Evolutionary conservation across 176 grass and related monocot genomes (phyloP).

Genomic region (Lolium perenne): DNA sequence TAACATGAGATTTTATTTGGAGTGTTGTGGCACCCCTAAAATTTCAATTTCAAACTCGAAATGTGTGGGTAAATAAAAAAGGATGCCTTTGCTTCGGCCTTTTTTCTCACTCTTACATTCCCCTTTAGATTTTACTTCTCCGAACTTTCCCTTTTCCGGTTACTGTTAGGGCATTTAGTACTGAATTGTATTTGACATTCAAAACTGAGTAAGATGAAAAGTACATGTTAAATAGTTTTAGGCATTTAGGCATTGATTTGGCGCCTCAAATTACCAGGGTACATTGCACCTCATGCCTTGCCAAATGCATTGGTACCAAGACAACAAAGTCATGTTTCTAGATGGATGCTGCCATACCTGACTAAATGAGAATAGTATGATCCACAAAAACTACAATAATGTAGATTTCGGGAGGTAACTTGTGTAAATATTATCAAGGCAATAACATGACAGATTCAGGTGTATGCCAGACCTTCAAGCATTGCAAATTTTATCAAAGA

Average conservation of each 20-base stretch:
- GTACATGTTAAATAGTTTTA: neutral
- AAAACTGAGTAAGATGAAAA: neutral
- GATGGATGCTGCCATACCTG: neutral
- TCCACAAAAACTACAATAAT: neutral
- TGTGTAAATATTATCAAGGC: neutral
- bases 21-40: neutral
- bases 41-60: neutral
- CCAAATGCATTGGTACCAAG: neutral
- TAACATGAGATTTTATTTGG: neutral
- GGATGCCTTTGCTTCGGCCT: neutral
- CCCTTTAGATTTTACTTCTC: neutral
- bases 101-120: neutral
- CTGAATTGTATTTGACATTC: neutral
- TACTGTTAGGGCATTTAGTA: neutral
- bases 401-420: neutral
- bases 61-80: neutral
- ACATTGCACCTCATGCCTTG: neutral
- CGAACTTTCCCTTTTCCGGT: neutral
- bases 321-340: neutral
- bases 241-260: neutral
- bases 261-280: neutral
- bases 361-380: slow-evolving; percentile 5
- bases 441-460: neutral
- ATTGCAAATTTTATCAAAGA: neutral
- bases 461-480: neutral